Evolutionary conservation across 2,329 filamentous ascomycete genomes (phyloP).

Genomic region (Sarocladium oryzae): DNA sequence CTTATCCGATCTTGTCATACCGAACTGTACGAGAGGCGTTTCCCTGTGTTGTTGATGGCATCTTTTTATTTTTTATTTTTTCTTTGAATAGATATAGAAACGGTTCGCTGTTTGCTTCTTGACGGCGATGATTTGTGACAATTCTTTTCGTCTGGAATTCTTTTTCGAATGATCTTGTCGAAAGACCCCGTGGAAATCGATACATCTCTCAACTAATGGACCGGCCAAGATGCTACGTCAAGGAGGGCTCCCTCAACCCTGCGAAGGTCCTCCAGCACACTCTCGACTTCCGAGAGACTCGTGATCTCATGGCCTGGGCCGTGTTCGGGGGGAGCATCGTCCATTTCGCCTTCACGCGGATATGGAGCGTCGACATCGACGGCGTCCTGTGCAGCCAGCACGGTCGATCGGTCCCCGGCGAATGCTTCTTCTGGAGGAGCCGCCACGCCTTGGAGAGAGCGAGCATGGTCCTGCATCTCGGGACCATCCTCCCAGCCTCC

Average conservation of each 20-base stretch:
- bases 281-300: not conserved
- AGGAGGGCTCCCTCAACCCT: not conserved
- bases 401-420: slow-evolving; percentile 14
- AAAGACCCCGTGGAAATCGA: no score
- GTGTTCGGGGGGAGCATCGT: slow-evolving; percentile 37
- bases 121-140: no score
- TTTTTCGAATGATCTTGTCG: no score
- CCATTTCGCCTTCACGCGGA: slow-evolving; percentile 41
- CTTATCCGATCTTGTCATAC: slow-evolving; percentile 3
- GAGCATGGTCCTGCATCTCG: slow-evolving; percentile 41
- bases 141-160: no score
- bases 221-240: not conserved
- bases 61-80: no score
- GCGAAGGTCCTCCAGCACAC: no score
- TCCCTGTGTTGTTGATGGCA: no score
- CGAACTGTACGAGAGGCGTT: not conserved
- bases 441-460: slow-evolving; percentile 19
- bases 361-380: slow-evolving; percentile 38
- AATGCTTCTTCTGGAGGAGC: slow-evolving; percentile 27
- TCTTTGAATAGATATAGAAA: not conserved
- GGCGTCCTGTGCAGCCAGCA: slow-evolving; percentile 6
- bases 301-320: slow-evolving; percentile 25
- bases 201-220: no score
- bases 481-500: slow-evolving; percentile 36
- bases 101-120: not conserved